phyloP scores from a whole-genome alignment of 2,329 filamentous ascomycete genomes.

The Trichoderma citrinoviride region DNA sequence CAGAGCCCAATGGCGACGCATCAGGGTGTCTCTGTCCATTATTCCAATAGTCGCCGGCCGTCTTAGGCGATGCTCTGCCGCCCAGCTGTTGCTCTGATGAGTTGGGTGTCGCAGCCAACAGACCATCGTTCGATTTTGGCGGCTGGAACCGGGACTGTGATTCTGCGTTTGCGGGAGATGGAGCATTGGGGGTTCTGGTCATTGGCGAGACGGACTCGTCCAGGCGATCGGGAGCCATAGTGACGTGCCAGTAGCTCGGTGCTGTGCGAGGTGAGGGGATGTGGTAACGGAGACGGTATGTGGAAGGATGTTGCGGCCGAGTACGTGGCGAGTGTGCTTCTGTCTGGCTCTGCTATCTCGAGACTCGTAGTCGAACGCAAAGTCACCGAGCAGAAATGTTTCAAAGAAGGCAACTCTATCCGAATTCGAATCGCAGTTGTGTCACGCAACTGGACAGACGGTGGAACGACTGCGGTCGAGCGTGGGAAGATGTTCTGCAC shows the following conservation, averaged over 20 bases:
- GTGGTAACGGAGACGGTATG: not conserved
- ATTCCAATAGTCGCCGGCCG: conserved; percentile 26
- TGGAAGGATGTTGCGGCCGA: not conserved
- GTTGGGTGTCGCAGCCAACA: conserved; percentile 18
- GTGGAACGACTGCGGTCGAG: not conserved
- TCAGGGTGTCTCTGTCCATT: conserved; percentile 22
- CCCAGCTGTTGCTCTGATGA: not conserved
- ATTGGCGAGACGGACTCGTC: conserved; percentile 26
- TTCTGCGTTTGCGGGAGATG: conserved; percentile 19
- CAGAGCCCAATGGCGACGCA: conserved; percentile 3
- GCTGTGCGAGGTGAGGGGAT: not conserved
- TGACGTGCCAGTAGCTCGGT: not conserved
- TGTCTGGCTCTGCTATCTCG: not conserved
- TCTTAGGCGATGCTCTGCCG: not conserved
- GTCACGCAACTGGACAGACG: not conserved
- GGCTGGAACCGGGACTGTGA: conserved; percentile 17
- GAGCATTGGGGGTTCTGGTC: conserved; percentile 21
- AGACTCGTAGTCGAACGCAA: not conserved
- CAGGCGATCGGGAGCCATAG: conserved; percentile 20
- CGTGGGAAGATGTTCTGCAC: not conserved
- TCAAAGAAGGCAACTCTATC: not conserved
- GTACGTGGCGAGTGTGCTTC: not conserved
- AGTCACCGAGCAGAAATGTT: not conserved
- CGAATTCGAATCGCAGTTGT: not conserved
- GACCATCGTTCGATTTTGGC: conserved; percentile 17